Conservation (phyloP, 805 yeast species). For the Barnettozyma salicaria region DNA sequence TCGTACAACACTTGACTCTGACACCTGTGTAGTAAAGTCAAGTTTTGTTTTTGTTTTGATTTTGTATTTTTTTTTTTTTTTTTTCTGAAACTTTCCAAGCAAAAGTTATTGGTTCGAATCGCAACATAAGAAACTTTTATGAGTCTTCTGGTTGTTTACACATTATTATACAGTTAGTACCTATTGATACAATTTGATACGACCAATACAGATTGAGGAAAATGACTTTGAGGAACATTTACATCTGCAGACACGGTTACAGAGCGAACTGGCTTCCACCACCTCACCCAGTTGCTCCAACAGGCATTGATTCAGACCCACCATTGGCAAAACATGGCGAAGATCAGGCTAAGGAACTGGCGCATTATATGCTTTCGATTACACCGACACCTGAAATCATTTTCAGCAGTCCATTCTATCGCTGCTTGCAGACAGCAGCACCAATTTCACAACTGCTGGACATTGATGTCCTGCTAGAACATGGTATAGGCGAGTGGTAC, state of each 20-base stretch:
- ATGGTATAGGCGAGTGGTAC: constrained; percentile 93
- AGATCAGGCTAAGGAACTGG: constrained; percentile 80
- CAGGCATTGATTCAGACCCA: constrained; percentile 88
- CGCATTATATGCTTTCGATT: constrained; percentile 45
- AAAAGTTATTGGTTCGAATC: no score
- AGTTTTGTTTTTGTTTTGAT: no score
- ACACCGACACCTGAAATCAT: constrained; percentile 63
- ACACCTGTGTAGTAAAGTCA: no score
- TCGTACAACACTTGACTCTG: no score
- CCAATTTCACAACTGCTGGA: constrained; percentile 60
- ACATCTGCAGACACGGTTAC: constrained; percentile 82
- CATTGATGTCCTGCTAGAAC: constrained; percentile 59
- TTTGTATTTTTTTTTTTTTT: background rate
- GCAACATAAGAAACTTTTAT: no score
- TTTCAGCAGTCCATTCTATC: constrained; percentile 77
- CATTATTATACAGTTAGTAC: no score
- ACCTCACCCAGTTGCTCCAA: constrained; percentile 76
- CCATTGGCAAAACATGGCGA: constrained; percentile 83
- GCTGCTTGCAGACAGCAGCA: constrained; percentile 78
- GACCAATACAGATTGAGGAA: no score
- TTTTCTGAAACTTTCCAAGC: background rate
- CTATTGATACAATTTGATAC: no score
- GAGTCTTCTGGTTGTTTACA: no score
- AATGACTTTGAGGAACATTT: constrained; percentile 53
- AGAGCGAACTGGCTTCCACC: constrained; percentile 76